Percentiles rank a stretch among this genome's conserved stretches.
Evolutionary conservation across 345 rosid genomes (phyloP).

Genomic region (Syzygium oleosum): DNA sequence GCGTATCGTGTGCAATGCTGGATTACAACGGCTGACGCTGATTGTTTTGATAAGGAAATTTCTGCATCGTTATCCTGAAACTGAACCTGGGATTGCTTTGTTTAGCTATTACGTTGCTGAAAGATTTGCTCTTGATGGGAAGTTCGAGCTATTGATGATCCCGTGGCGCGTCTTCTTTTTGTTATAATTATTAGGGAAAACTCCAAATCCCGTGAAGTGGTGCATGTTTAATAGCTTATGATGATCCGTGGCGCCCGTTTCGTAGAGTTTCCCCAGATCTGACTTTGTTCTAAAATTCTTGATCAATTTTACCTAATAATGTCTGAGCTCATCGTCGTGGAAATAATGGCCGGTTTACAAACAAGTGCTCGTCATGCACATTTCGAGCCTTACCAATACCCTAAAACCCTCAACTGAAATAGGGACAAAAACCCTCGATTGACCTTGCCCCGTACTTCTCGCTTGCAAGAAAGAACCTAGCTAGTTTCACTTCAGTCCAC

Average conservation of each 20-base stretch:
- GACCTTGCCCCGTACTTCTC: background rate
- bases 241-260: background rate
- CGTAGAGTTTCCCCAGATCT: background rate
- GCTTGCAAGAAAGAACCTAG: background rate
- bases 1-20: background rate
- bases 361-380: background rate
- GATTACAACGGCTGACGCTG: background rate
- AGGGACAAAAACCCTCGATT: background rate
- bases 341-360: background rate
- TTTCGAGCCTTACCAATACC: background rate
- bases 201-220: background rate
- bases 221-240: background rate
- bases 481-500: background rate
- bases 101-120: background rate
- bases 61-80: background rate
- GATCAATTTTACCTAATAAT: background rate
- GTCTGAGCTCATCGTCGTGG: background rate
- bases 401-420: background rate
- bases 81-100: background rate
- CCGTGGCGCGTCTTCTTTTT: background rate
- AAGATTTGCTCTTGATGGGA: background rate
- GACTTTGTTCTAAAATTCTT: background rate
- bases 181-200: background rate
- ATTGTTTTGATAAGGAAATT: background rate
- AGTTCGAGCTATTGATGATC: background rate